Percentiles rank a stretch among this genome's conserved stretches.
Evolutionary conservation across 257 asterid species (phyloP).

Genomic region (Solanum commersonii): DNA sequence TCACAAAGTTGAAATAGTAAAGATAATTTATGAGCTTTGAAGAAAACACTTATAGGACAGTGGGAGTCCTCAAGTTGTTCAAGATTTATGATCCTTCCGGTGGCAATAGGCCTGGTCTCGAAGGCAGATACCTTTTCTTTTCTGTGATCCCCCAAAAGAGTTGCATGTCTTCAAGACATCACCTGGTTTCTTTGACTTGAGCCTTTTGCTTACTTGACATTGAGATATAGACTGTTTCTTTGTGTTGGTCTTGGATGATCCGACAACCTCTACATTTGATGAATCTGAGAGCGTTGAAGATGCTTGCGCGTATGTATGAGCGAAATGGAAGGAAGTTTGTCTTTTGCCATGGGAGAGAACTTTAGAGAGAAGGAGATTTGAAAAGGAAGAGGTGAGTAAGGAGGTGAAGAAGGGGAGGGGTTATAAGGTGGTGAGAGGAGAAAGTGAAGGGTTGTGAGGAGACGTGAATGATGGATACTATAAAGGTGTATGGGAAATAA

Average conservation of each 20-base stretch:
- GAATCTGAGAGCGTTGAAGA: neutral
- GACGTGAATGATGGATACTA: neutral
- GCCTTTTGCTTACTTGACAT: neutral
- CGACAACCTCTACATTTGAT: neutral
- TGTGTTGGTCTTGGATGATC: neutral
- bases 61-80: neutral
- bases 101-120: neutral
- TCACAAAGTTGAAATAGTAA: neutral
- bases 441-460: neutral
- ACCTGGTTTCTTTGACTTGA: neutral
- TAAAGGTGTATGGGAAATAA: neutral
- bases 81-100: neutral
- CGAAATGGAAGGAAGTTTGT: neutral
- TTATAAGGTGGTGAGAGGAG: neutral
- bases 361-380: neutral
- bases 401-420: neutral
- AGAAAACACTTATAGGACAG: neutral
- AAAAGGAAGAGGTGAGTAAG: neutral
- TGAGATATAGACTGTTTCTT: neutral
- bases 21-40: neutral
- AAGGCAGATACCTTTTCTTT: neutral
- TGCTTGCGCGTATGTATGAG: neutral
- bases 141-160: neutral
- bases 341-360: neutral
- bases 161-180: neutral